A percentile compares a stretch with the other conserved stretches of the same genome.
These are phyloP conservation scores for Pseudogymnoascus sp. DNA, from an alignment of 2,329 filamentous ascomycete genomes.

Conservation along the genomic window DNA sequence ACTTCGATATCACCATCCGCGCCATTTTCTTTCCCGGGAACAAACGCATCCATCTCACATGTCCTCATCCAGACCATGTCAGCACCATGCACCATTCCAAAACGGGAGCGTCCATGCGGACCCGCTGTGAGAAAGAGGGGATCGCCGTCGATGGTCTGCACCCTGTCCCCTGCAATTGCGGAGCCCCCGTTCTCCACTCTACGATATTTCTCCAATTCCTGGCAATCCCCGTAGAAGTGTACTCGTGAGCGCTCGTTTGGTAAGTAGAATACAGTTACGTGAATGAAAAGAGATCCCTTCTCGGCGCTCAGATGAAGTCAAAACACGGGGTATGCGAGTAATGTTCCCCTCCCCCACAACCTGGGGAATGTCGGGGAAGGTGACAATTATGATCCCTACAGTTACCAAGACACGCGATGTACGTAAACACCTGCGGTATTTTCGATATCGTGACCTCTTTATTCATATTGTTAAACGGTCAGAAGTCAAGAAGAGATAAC, in stretches of 20 bases:
- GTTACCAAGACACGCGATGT: neutral
- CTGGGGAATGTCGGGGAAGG: neutral
- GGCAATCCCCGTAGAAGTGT: too few relatives aligned
- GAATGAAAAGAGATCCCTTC: too few relatives aligned
- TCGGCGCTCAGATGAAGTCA: neutral
- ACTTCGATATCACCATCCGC: neutral
- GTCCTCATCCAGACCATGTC: neutral
- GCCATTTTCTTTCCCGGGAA: neutral
- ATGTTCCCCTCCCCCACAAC: neutral
- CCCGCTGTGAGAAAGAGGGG: neutral
- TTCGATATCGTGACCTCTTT: neutral
- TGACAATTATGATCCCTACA: neutral
- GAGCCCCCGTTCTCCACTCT: neutral
- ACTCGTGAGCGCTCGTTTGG: too few relatives aligned
- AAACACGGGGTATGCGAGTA: neutral
- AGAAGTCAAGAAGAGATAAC: neutral
- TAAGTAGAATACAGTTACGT: too few relatives aligned
- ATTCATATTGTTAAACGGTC: neutral
- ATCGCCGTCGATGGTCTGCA: neutral
- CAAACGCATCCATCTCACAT: neutral
- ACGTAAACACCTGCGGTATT: neutral
- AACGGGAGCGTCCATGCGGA: neutral
- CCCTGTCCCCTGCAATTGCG: neutral
- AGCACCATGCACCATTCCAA: neutral
- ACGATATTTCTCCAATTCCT: neutral